These are phyloP conservation scores for Xerocomellus amylosporus DNA, from an alignment of 768 basidiomycete species.

Conservation along the genomic window DNA sequence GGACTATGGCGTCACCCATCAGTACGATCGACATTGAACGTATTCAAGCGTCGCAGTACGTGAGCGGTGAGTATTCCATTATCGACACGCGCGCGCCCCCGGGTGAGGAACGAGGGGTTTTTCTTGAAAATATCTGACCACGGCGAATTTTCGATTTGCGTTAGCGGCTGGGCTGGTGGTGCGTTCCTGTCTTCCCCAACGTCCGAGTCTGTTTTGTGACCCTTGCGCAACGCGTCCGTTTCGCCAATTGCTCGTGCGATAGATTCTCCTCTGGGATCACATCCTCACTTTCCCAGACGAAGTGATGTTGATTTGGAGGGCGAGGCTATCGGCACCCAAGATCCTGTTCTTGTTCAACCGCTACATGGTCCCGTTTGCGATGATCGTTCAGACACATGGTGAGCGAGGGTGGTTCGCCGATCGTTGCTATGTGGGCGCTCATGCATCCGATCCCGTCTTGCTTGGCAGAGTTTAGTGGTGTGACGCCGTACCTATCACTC, in stretches of 20 bases:
- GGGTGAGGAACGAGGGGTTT: background rate
- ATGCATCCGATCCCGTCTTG: background rate
- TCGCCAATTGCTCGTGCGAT: background rate
- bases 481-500: conserved; percentile 7
- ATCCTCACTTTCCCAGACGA: conserved; percentile 34
- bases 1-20: conserved; percentile 8
- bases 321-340: conserved; percentile 28
- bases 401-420: conserved; percentile 2
- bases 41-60: conserved; percentile 21
- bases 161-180: conserved; percentile 28
- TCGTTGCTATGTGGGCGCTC: background rate
- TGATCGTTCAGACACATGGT: conserved; percentile 34
- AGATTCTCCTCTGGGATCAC: conserved; percentile 37
- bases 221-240: background rate
- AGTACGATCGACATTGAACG: background rate
- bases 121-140: background rate
- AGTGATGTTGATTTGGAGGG: conserved; percentile 33
- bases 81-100: background rate
- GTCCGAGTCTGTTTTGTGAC: background rate
- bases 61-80: conserved; percentile 21
- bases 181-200: background rate
- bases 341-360: conserved; percentile 35
- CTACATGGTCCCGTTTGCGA: conserved; percentile 30
- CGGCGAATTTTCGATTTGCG: background rate
- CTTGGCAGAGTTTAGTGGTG: conserved; percentile 25